Conservation (phyloP, 2,329 filamentous ascomycete genomes). For the Fusarium austroafricanum region DNA sequence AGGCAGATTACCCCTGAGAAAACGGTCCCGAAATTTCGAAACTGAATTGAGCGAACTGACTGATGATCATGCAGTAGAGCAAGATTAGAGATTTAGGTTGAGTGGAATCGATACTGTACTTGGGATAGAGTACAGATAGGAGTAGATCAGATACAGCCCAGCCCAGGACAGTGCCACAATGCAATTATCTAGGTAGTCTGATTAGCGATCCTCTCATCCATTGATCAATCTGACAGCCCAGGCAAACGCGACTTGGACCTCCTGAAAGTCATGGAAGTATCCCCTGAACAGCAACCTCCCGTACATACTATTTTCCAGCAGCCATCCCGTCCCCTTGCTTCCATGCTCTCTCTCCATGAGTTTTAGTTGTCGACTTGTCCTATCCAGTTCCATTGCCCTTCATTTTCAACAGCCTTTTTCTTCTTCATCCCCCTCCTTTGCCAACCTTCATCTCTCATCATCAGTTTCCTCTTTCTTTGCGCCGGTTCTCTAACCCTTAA, state of each 20-base stretch:
- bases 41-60: constrained; percentile 23
- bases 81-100: constrained; percentile 22
- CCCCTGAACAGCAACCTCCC: constrained; percentile 29
- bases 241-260: constrained; percentile 31
- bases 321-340: constrained; percentile 21
- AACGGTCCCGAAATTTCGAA: constrained; percentile 5
- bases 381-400: constrained; percentile 26
- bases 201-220: constrained; percentile 1
- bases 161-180: constrained; percentile 7
- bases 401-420: constrained; percentile 12
- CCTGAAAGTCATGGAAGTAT: constrained; percentile 25
- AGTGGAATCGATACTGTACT: constrained; percentile 12
- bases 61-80: constrained; percentile 38
- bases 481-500: constrained; percentile 29
- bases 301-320: constrained; percentile 42
- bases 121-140: constrained; percentile 9
- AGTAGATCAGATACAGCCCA: constrained; percentile 10
- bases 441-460: constrained; percentile 13
- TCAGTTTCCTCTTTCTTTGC: constrained; percentile 1
- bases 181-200: neutral
- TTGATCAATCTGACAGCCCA: constrained; percentile 22
- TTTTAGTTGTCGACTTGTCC: constrained; percentile 37
- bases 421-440: constrained; percentile 19
- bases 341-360: constrained; percentile 9
- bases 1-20: constrained; percentile 27